Base-by-base conservation (phyloP, 352 stramenopile genomes). In the Pythium diclinum region DNA sequence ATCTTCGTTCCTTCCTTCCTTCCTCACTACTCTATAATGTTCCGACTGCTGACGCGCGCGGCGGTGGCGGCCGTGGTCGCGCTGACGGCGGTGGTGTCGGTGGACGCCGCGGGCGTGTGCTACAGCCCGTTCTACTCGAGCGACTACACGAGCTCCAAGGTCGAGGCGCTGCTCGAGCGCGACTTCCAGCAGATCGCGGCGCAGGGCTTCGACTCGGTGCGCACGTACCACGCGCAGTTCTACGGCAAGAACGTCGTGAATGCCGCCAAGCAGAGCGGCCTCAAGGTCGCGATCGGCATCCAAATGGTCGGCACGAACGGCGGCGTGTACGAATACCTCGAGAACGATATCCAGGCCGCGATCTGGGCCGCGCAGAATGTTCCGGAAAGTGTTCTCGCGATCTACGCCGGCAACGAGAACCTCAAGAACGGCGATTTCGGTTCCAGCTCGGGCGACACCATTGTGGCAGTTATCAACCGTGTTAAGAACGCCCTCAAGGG, bases 351-450 rank as follows among this genome's bases (percentile, higher is more conserved):
- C 62, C 36, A 83, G 32, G 82, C 85, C 25, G 81, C 81, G 23
- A 84, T 85, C 63, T 63, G 72, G 6, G 85, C 78, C 40, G 84
- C 76, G 30, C 46, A 69, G 38, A 54, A 48, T 23, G 68, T 85
- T 61, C 69, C 79, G 0, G 38, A 60, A 16, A 63, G 54, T 0
- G 69, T 93, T n/a, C 64, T 87, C 23, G 72, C 70, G 8, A 75
- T 93, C 49, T 91, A 79, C 68, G 81, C 88, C 30, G 85, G 85
- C 44, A 93, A 91, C 74, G 85, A 93, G 59, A 75, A 87, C 76
- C 71, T 93, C 17, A 59, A 70, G 47, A 87, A 87, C 68, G 66
- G 72, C 32, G 69, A 58, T 60, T 86, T 79, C 44, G 81, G 79
- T 21, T 72, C 65, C 3, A 72, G 58, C 33, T 73, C 68, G 25